Conservation (phyloP, 768 basidiomycete genomes). For the Lactifluus subvellereus region DNA sequence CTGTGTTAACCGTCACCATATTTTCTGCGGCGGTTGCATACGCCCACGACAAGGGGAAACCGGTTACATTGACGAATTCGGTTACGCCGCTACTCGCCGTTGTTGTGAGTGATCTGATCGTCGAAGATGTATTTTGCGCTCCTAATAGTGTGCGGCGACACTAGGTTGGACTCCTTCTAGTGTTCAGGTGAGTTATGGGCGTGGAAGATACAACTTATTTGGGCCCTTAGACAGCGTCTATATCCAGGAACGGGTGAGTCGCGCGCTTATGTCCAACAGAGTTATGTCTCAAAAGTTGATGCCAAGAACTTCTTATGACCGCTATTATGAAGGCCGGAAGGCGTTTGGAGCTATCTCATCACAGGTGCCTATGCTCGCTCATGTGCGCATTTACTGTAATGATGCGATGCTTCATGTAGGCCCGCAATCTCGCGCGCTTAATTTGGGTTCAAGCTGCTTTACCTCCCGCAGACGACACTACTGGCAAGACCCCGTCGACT, state of each 20-base stretch:
- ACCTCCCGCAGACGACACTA: constrained; percentile 49
- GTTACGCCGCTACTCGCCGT: constrained; percentile 86
- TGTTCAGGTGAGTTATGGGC: constrained; percentile 63
- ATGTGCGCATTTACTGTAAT: neutral
- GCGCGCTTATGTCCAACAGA: neutral
- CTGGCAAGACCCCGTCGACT: constrained; percentile 48
- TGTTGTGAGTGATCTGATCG: constrained; percentile 50
- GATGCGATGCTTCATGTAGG: constrained; percentile 29
- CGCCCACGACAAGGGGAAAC: constrained; percentile 50
- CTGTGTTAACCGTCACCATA: constrained; percentile 77
- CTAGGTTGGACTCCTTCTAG: constrained; percentile 83
- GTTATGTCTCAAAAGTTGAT: neutral
- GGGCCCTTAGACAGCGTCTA: neutral
- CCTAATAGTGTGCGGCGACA: neutral
- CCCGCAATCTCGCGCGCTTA: constrained; percentile 70
- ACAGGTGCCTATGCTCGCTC: constrained; percentile 37
- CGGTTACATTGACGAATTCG: constrained; percentile 67
- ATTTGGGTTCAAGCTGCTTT: constrained; percentile 76
- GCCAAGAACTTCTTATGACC: constrained; percentile 73
- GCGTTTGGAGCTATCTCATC: constrained; percentile 68
- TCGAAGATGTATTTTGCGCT: neutral
- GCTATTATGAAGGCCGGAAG: constrained; percentile 86
- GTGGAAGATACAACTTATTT: neutral
- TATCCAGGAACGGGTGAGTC: constrained; percentile 54
- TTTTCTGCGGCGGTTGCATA: constrained; percentile 62